These are phyloP conservation scores for Microdochium bolleyi DNA, from an alignment of 2,329 filamentous ascomycete genomes.

Conservation along the genomic window DNA sequence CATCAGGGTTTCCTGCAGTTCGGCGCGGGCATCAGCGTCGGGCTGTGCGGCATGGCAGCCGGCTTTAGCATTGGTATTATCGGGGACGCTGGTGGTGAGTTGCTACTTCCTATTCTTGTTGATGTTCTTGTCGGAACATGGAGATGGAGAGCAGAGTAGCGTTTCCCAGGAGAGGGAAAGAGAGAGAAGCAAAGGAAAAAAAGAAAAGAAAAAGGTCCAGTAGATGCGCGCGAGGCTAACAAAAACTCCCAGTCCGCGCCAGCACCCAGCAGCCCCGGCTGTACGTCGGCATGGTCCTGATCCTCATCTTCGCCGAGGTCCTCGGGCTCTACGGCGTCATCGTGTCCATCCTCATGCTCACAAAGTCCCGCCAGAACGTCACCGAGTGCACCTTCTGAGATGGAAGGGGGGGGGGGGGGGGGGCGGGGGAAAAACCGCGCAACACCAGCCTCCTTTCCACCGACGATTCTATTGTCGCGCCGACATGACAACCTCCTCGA, in stretches of 20 bases:
- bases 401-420: background rate
- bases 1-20: slow-evolving; percentile 34
- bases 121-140: background rate
- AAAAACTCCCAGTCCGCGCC: slow-evolving; percentile 26
- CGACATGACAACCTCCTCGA: too few species aligned
- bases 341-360: slow-evolving; percentile 39
- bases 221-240: too few species aligned
- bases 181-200: too few species aligned
- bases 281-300: slow-evolving; percentile 38
- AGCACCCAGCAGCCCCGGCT: slow-evolving; percentile 37
- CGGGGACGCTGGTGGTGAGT: slow-evolving; percentile 34
- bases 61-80: slow-evolving; percentile 38
- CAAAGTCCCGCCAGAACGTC: slow-evolving; percentile 27
- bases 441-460: too few species aligned
- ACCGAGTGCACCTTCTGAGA: slow-evolving; percentile 27
- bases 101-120: background rate
- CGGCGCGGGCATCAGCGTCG: slow-evolving; percentile 33
- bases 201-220: too few species aligned
- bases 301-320: slow-evolving; percentile 39
- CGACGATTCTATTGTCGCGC: too few species aligned
- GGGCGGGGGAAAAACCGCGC: too few species aligned
- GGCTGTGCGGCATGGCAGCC: slow-evolving; percentile 34
- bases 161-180: too few species aligned
- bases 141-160: background rate
- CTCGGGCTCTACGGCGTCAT: slow-evolving; percentile 37